A percentile compares a stretch with the other conserved stretches of the same genome.
These are phyloP conservation scores for Fragilariopsis cylindrus DNA, from an alignment of 108 stramenopile species.

Conservation along the genomic window DNA sequence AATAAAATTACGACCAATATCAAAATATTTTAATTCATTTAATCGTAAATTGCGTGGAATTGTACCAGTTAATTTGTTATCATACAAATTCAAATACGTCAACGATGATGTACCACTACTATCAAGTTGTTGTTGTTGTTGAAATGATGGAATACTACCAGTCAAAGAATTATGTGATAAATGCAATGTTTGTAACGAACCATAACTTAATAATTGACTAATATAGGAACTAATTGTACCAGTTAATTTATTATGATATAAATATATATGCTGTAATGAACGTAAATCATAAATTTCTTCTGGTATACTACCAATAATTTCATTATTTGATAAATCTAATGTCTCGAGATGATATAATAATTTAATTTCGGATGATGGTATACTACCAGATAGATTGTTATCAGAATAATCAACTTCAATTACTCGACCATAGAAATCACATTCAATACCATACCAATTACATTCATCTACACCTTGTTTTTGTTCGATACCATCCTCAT, in stretches of 20 bases:
- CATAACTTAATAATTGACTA: background rate
- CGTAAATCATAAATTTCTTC: slow-evolving; percentile 6
- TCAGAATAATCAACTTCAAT: slow-evolving; percentile 39
- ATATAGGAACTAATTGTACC: slow-evolving; percentile 13
- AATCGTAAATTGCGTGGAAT: slow-evolving; percentile 24
- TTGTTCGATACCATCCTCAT: background rate
- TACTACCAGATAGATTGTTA: slow-evolving; percentile 37
- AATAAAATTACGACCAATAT: slow-evolving; percentile 45
- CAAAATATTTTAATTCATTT: slow-evolving; percentile 41
- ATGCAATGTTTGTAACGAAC: slow-evolving; percentile 3
- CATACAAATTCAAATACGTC: slow-evolving; percentile 32
- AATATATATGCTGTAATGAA: slow-evolving; percentile 3
- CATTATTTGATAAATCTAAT: slow-evolving; percentile 16
- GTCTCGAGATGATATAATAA: background rate
- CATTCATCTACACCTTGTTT: slow-evolving; percentile 30
- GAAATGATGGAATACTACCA: slow-evolving; percentile 12
- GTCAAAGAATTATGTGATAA: slow-evolving; percentile 19
- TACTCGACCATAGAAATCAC: slow-evolving; percentile 46
- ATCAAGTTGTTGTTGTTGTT: slow-evolving; percentile 1
- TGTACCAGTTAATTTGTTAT: slow-evolving; percentile 32
- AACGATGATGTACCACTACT: no score
- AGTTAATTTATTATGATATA: slow-evolving; percentile 27
- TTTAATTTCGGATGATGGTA: slow-evolving; percentile 16
- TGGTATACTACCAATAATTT: slow-evolving; percentile 4
- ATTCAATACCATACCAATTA: slow-evolving; percentile 51